Percentiles rank a stretch among this genome's conserved stretches.
Evolutionary conservation across 306 rosid genomes (phyloP).

Genomic region (Dalbergia cultrata): DNA sequence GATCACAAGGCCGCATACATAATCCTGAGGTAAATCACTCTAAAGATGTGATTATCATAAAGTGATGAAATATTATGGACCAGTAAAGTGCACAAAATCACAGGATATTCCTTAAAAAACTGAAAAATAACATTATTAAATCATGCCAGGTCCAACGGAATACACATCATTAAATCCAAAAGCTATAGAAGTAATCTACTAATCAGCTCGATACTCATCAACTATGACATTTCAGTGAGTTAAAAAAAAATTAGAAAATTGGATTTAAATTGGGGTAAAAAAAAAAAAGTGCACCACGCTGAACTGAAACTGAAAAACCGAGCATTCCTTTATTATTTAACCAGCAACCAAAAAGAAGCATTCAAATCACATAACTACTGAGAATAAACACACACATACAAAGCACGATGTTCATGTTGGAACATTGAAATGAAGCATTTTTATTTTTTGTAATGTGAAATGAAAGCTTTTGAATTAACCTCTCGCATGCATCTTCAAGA

Average conservation of each 20-base stretch:
- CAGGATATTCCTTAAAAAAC: background rate
- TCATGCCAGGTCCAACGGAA: background rate
- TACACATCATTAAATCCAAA: constrained; percentile 13
- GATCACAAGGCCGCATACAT: too few species aligned
- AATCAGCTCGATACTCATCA: background rate
- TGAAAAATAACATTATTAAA: background rate
- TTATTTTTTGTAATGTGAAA: too few species aligned
- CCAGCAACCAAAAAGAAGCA: constrained; percentile 25
- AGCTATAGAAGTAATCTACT: background rate
- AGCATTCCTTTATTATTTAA: constrained; percentile 3
- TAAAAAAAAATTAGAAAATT: background rate
- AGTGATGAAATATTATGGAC: background rate
- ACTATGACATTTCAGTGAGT: background rate
- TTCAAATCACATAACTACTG: background rate
- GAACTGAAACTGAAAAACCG: background rate
- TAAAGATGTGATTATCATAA: background rate
- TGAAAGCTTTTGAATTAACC: constrained; percentile 50
- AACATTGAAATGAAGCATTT: background rate
- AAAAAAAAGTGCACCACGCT: background rate
- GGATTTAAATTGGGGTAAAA: background rate
- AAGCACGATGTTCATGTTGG: constrained; percentile 8
- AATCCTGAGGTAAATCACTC: too few species aligned
- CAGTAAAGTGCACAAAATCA: constrained; percentile 1
- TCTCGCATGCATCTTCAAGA: constrained; percentile 93
- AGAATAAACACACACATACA: background rate